phyloP scores from a whole-genome alignment of 768 basidiomycete species.

The Pulveroboletus sp. region DNA sequence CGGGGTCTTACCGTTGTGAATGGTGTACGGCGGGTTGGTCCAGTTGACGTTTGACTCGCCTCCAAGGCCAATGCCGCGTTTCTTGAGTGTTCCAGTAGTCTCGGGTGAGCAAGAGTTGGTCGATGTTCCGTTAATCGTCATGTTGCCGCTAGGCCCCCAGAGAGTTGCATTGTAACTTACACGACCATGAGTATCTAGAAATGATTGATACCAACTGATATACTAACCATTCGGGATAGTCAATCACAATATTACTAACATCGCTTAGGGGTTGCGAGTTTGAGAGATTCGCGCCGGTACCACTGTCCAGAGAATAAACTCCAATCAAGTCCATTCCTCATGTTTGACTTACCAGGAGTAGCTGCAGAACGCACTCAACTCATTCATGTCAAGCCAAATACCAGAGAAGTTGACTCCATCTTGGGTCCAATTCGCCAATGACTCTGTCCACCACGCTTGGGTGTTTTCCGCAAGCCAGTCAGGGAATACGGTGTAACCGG shows the following conservation, averaged over 20 bases:
- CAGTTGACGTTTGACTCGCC: conserved; percentile 46
- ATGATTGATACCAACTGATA: not conserved
- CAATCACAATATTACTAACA: conserved; percentile 49
- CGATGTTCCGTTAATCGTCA: conserved; percentile 64
- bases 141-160: conserved; percentile 71
- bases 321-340: not conserved
- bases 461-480: conserved; percentile 60
- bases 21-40: conserved; percentile 62
- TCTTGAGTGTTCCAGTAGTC: conserved; percentile 23
- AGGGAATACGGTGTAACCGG: conserved; percentile 69
- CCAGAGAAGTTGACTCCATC: conserved; percentile 58
- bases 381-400: conserved; percentile 73
- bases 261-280: conserved; percentile 54
- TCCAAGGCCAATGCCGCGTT: conserved; percentile 51
- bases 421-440: conserved; percentile 51
- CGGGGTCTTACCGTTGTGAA: conserved; percentile 58
- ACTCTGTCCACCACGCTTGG: conserved; percentile 59
- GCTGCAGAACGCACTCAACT: conserved; percentile 61
- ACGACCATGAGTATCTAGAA: not conserved
- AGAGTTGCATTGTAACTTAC: conserved; percentile 57
- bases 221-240: conserved; percentile 67
- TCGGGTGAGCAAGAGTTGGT: conserved; percentile 42
- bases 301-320: conserved; percentile 24
- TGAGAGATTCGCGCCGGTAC: conserved; percentile 53
- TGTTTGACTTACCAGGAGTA: conserved; percentile 48